A percentile compares a stretch with the other conserved stretches of the same genome.
These are phyloP conservation scores for Periconia digitata DNA, from an alignment of 2,329 filamentous ascomycete genomes.

Conservation along the genomic window DNA sequence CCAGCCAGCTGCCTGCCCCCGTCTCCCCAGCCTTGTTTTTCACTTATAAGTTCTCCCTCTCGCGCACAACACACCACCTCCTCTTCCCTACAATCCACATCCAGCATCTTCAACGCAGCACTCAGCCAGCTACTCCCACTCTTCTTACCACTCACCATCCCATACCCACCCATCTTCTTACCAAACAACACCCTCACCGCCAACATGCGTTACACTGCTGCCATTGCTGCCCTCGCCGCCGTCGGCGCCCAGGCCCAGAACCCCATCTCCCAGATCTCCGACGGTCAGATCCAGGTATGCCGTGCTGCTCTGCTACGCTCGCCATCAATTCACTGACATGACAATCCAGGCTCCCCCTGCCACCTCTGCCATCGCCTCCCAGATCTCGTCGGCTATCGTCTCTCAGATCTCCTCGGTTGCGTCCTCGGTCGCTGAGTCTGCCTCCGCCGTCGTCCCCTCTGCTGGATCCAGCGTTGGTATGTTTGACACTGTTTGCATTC, in stretches of 20 bases:
- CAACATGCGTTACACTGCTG: constrained; percentile 37
- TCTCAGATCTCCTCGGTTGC: constrained; percentile 12
- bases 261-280: constrained; percentile 42
- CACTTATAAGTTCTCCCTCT: background rate
- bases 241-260: constrained; percentile 30
- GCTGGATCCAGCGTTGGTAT: background rate
- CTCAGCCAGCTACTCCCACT: background rate
- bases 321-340: background rate
- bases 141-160: background rate
- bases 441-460: constrained; percentile 9
- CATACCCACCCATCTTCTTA: constrained; percentile 9
- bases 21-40: background rate
- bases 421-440: background rate
- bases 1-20: background rate
- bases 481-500: constrained; percentile 9
- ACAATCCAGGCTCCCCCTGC: constrained; percentile 18
- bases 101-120: background rate
- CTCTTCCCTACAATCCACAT: background rate
- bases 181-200: constrained; percentile 9
- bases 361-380: constrained; percentile 11
- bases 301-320: background rate
- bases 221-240: constrained; percentile 31
- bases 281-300: constrained; percentile 41
- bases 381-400: constrained; percentile 4
- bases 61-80: background rate